Base-by-base conservation (phyloP, 495 filamentous ascomycete species). In the Pseudomonodictys pantanalensis region DNA sequence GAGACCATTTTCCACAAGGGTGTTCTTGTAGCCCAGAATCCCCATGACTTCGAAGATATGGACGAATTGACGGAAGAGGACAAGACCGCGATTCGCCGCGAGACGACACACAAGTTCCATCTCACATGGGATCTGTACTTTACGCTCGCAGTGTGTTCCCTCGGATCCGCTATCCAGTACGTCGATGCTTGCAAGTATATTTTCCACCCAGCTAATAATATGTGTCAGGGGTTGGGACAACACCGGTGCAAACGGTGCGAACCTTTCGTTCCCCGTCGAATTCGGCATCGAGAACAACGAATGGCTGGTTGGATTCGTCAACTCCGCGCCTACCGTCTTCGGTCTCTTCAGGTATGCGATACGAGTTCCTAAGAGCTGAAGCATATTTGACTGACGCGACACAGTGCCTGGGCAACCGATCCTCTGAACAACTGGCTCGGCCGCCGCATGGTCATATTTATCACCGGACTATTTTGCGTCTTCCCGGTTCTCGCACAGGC, bases 141-240 rank as follows among this genome's bases (percentile, higher is more conserved):
- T 18, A 24, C 55, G 1, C n/a, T 58, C 29, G 45, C 30, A 4
- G 2, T 58, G 2, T 58, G 55, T 29, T 49, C 55, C 11, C 17
- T 58, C 5, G 55, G 55, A 1, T 38, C 55, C 24, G 55, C 55
- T 9, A 41, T 50, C 7, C 55, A 58, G 39, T 35, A 24, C 12
- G 45, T 49, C 9, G 22, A 9, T 10, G 45, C 12, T 9, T 24
- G 12, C 12, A n/a, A n/a, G n/a, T n/a, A n/a, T 23, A 10, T 5
- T 28, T 10, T 8, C 23, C 5, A 7, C 45, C 5, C 8, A 24
- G 45, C 45, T 49, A 18, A 49, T 20, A 24, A 10, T 4, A 25
- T 49, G n/a, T n/a, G n/a, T 28, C 12, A 56, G 52, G 45, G 56
- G 56, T n/a, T 62, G 58, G 58, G 58, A 62, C 24, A 35, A 62